Evolutionary conservation across 78 protist genomes (phyloP).

Genomic region (Tieghemostelium lacteum): DNA sequence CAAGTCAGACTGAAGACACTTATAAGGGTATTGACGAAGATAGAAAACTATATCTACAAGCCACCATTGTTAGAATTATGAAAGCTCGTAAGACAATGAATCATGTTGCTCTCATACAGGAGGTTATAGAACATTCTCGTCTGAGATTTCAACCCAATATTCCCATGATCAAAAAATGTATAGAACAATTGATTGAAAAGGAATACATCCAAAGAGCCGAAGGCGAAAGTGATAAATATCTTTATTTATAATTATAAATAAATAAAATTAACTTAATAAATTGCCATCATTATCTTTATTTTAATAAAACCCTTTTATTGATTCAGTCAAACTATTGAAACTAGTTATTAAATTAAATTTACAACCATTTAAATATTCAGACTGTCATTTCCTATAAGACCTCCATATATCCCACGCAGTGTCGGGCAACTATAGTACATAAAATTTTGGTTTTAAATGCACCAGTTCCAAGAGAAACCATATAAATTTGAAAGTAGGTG

Average conservation of each 20-base stretch:
- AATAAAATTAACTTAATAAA: background rate
- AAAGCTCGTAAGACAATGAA: conserved; percentile 88
- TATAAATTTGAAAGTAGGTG: too few relatives aligned
- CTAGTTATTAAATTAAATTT: too few relatives aligned
- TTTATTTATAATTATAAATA: conserved; percentile 38
- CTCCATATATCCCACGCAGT: too few relatives aligned
- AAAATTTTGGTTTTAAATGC: too few relatives aligned
- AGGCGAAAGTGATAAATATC: conserved; percentile 80
- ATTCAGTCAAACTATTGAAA: too few relatives aligned
- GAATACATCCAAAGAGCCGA: conserved; percentile 82
- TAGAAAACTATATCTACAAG: conserved; percentile 88
- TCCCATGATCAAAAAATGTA: conserved; percentile 89
- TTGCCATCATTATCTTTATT: too few relatives aligned
- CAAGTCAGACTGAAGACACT: conserved; percentile 77
- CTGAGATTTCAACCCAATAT: conserved; percentile 83
- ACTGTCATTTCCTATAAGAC: too few relatives aligned
- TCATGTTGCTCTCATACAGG: conserved; percentile 87
- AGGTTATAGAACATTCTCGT: conserved; percentile 82
- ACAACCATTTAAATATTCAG: too few relatives aligned
- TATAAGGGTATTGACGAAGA: conserved; percentile 88
- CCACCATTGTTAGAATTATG: conserved; percentile 95
- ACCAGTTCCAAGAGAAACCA: too few relatives aligned
- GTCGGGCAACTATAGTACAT: too few relatives aligned
- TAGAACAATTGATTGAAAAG: conserved; percentile 90
- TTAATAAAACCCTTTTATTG: too few relatives aligned